These are phyloP conservation scores for Lipomyces starkeyi DNA, from an alignment of 805 yeast genomes.

Conservation along the genomic window DNA sequence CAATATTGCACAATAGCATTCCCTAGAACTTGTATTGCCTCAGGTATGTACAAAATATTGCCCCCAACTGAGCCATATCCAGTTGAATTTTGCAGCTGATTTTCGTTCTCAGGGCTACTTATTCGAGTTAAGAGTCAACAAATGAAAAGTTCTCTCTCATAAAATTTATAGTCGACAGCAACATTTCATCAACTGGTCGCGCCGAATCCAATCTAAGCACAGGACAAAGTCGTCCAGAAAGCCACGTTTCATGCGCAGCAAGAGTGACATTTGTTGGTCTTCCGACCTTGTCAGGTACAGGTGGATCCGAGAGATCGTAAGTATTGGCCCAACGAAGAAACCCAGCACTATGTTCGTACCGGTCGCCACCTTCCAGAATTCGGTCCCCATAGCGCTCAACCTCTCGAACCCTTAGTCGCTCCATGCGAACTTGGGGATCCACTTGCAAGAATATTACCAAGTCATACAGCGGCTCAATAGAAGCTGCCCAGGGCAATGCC, in stretches of 20 bases:
- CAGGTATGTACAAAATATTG: too few relatives aligned
- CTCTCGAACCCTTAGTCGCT: constrained; percentile 2
- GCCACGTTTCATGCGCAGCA: constrained; percentile 6
- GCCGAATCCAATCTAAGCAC: constrained; percentile 11
- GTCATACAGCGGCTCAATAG: constrained; percentile 11
- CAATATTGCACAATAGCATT: too few relatives aligned
- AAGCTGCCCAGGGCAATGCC: constrained; percentile 5
- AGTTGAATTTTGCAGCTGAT: too few relatives aligned
- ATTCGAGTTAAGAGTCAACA: too few relatives aligned
- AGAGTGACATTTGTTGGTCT: constrained; percentile 1
- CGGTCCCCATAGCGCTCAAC: constrained; percentile 12
- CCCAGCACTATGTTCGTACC: constrained; percentile 6
- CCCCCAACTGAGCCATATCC: too few relatives aligned
- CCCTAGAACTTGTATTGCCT: too few relatives aligned
- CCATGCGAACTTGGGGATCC: constrained; percentile 11
- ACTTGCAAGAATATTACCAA: constrained; percentile 12
- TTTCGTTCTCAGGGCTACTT: too few relatives aligned
- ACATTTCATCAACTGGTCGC: not conserved
- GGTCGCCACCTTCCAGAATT: constrained; percentile 9
- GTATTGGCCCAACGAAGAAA: constrained; percentile 9
- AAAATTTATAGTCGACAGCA: constrained; percentile 1
- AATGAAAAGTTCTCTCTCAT: constrained; percentile 9
- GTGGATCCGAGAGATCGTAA: not conserved
- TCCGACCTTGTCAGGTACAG: constrained; percentile 5
- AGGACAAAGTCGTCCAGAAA: constrained; percentile 7